Conservation (phyloP, 1,139 yeast genomes). For the Taphrina wiesneri region DNA sequence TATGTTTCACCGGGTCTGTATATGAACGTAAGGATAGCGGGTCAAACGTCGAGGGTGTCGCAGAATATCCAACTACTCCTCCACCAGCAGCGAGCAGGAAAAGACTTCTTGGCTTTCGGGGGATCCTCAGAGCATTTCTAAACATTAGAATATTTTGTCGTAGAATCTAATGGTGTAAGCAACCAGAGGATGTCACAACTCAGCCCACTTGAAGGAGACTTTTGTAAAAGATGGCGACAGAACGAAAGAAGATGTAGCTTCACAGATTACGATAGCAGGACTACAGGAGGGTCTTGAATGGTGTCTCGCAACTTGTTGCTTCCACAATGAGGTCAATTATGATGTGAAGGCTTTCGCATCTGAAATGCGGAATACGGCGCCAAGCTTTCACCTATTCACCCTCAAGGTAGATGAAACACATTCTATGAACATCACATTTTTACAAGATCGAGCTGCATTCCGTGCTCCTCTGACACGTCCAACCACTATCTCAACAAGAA, state of each 20-base stretch:
- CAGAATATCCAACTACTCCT: slow-evolving; percentile 17
- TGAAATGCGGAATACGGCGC: slow-evolving; percentile 10
- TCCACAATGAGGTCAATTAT: neutral
- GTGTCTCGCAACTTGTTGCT: neutral
- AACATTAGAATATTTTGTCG: too few relatives aligned
- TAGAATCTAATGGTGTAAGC: too few relatives aligned
- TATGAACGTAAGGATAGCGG: slow-evolving; percentile 13
- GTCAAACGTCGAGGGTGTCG: slow-evolving; percentile 21
- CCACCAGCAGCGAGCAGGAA: slow-evolving; percentile 11
- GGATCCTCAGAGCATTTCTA: neutral
- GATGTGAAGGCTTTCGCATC: neutral
- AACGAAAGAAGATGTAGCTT: too few relatives aligned
- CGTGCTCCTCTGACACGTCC: too few relatives aligned
- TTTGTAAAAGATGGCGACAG: too few relatives aligned
- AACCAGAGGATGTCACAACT: too few relatives aligned
- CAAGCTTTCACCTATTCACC: neutral
- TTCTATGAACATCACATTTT: too few relatives aligned
- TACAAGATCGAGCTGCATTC: too few relatives aligned
- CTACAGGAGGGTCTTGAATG: too few relatives aligned
- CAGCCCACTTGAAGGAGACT: too few relatives aligned
- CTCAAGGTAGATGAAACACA: too few relatives aligned
- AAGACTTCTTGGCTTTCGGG: neutral
- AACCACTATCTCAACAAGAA: neutral
- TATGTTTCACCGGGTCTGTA: slow-evolving; percentile 28
- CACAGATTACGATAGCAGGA: too few relatives aligned